These are phyloP conservation scores for Exophiala sp. DNA, from an alignment of 2,329 filamentous ascomycete species.

Conservation along the genomic window DNA sequence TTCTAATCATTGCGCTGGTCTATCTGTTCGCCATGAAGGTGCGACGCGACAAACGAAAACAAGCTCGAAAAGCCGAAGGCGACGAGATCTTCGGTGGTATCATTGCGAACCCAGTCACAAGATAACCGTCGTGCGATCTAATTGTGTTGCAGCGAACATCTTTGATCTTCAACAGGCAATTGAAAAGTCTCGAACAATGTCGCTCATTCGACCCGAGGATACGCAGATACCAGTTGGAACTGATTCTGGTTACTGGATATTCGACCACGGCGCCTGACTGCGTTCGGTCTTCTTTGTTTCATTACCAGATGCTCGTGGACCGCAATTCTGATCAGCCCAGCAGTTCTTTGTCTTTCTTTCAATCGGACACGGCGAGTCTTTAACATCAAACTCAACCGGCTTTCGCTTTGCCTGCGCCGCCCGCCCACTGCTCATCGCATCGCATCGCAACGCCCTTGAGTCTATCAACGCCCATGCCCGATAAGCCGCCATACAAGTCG, in stretches of 20 bases:
- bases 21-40: constrained; percentile 17
- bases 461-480: neutral
- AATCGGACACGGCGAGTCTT: neutral
- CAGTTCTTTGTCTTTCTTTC: neutral
- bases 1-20: constrained; percentile 18
- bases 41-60: constrained; percentile 11
- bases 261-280: neutral
- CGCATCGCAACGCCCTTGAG: neutral
- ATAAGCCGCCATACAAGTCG: neutral
- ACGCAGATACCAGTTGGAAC: neutral
- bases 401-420: neutral
- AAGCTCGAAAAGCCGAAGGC: constrained; percentile 10
- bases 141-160: too few relatives aligned
- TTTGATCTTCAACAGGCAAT: neutral
- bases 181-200: too few relatives aligned
- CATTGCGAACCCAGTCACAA: constrained; percentile 14
- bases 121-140: neutral
- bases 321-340: neutral
- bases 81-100: constrained; percentile 16
- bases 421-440: neutral
- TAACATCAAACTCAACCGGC: neutral
- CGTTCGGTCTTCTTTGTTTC: neutral
- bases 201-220: too few relatives aligned
- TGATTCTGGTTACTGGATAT: neutral
- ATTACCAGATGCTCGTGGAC: neutral